Percentiles rank a stretch among this genome's conserved stretches.
These are phyloP conservation scores for Suillus subluteus DNA, from an alignment of 768 basidiomycete species.

Conservation along the genomic window DNA sequence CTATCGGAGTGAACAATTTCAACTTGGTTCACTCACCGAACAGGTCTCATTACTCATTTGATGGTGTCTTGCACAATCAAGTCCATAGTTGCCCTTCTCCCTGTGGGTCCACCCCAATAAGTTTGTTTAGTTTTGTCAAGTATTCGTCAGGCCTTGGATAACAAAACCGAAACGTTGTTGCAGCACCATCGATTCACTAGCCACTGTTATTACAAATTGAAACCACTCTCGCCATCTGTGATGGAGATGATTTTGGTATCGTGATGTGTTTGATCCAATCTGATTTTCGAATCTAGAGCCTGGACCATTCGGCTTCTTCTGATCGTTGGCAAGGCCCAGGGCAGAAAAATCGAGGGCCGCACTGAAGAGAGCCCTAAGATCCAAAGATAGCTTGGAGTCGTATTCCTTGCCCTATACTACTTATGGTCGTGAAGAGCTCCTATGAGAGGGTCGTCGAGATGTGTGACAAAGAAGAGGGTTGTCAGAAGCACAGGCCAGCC, in stretches of 20 bases:
- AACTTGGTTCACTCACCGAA: not conserved
- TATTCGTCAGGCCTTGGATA: not conserved
- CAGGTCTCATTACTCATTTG: not conserved
- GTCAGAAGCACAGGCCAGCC: not conserved
- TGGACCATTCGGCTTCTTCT: not conserved
- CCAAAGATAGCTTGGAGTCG: slow-evolving; percentile 76
- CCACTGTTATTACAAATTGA: not conserved
- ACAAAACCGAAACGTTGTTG: not conserved
- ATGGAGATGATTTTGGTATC: not conserved
- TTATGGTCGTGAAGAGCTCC: not conserved
- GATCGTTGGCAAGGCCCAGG: not conserved
- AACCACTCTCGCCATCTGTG: not conserved
- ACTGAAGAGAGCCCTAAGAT: slow-evolving; percentile 69
- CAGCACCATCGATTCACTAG: not conserved
- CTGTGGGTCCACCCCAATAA: not conserved
- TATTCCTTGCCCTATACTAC: slow-evolving; percentile 68
- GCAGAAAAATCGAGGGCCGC: slow-evolving; percentile 59
- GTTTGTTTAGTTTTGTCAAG: not conserved
- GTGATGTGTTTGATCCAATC: not conserved
- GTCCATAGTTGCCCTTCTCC: not conserved
- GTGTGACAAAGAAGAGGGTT: not conserved
- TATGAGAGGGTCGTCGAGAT: not conserved
- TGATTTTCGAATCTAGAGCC: not conserved
- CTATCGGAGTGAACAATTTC: not conserved
- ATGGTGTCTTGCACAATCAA: not conserved